phyloP scores from a whole-genome alignment of 2,329 filamentous ascomycete genomes.

The Scleromitrula shiraiana region DNA sequence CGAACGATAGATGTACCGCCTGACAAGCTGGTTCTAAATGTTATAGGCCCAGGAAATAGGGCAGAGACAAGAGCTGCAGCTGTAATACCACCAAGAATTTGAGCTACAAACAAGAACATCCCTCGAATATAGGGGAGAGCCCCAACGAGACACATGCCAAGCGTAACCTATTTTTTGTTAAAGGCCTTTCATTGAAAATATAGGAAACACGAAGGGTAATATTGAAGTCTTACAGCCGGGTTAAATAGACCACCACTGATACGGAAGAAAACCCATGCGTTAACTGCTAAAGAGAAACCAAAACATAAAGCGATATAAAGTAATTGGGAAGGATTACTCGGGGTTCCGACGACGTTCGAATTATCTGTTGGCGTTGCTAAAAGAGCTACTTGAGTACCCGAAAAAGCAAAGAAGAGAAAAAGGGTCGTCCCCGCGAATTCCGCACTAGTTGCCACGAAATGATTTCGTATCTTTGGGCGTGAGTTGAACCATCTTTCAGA shows the following conservation, averaged over 20 bases:
- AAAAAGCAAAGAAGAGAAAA: conserved; percentile 24
- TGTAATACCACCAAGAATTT: conserved; percentile 30
- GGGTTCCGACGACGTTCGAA: conserved; percentile 34
- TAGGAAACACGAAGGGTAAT: background rate
- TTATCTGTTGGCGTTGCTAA: conserved; percentile 21
- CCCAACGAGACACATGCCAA: conserved; percentile 32
- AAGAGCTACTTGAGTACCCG: conserved; percentile 20
- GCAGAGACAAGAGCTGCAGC: conserved; percentile 32
- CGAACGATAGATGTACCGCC: conserved; percentile 34
- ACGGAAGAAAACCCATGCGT: conserved; percentile 48
- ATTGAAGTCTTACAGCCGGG: conserved; percentile 30
- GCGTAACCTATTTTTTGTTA: conserved; percentile 23
- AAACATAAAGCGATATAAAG: conserved; percentile 27
- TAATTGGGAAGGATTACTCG: conserved; percentile 32
- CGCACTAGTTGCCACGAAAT: conserved; percentile 15
- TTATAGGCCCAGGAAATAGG: conserved; percentile 35
- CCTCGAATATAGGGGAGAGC: conserved; percentile 29
- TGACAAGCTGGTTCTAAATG: conserved; percentile 35
- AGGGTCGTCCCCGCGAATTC: conserved; percentile 23
- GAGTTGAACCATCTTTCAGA: conserved; percentile 13
- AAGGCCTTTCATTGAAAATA: conserved; percentile 33
- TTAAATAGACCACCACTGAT: conserved; percentile 45
- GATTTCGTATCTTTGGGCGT: conserved; percentile 1
- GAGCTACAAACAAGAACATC: conserved; percentile 28
- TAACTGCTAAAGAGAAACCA: conserved; percentile 37